These are phyloP conservation scores for Cladosporium phlei DNA, from an alignment of 2,329 filamentous ascomycete genomes.

Conservation along the genomic window DNA sequence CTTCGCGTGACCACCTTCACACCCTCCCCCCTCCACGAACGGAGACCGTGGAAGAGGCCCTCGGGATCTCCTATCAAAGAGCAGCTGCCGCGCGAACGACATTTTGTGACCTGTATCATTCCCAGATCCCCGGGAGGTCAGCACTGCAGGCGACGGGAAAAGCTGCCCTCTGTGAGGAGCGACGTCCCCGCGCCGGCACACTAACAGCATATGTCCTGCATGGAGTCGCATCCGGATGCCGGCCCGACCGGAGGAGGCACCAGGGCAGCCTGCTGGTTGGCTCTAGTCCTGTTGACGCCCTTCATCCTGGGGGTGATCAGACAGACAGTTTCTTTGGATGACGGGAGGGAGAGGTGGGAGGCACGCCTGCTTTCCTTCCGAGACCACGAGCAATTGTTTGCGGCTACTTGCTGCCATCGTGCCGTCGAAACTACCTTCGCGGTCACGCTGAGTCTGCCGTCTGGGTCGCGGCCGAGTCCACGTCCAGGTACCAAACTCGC, in stretches of 20 bases:
- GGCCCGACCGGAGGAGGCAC: constrained; percentile 28
- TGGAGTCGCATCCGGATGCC: constrained; percentile 23
- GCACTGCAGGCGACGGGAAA: constrained; percentile 10
- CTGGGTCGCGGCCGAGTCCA: too few species aligned
- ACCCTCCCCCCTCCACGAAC: constrained; percentile 1
- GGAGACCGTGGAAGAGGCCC: not conserved
- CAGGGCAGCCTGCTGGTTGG: constrained; percentile 29
- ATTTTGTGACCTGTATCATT: constrained; percentile 29
- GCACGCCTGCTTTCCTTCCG: not conserved
- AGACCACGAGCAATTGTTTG: constrained; percentile 10
- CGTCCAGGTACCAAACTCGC: too few species aligned
- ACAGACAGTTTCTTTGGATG: constrained; percentile 25
- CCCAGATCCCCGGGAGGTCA: constrained; percentile 12
- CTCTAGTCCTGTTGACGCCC: constrained; percentile 18
- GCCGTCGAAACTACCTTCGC: not conserved
- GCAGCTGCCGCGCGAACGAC: constrained; percentile 17
- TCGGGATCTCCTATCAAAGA: constrained; percentile 5
- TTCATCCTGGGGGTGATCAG: constrained; percentile 29
- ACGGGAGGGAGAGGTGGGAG: constrained; percentile 18
- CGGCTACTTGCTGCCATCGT: constrained; percentile 10
- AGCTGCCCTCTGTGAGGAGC: constrained; percentile 2
- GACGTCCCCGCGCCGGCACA: constrained; percentile 2
- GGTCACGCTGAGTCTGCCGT: too few species aligned
- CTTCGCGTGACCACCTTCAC: constrained; percentile 9
- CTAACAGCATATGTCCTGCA: constrained; percentile 21